phyloP scores from a whole-genome alignment of 805 yeast species.

The Komagataella kurtzmanii region DNA sequence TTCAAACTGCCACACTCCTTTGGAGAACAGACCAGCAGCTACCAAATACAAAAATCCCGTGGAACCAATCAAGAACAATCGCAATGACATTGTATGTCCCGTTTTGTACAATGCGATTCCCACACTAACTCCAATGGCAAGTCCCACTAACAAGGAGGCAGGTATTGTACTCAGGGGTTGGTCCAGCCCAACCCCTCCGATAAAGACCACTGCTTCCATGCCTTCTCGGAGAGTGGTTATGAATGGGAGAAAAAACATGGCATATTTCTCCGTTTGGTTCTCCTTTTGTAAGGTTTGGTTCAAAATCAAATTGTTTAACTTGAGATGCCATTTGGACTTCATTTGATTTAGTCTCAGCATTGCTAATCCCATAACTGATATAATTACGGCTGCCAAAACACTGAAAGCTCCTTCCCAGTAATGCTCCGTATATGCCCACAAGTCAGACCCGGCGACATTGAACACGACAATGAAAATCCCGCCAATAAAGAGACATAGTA shows the following conservation, averaged over 20 bases:
- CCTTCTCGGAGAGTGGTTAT: constrained; percentile 94
- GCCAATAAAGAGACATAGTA: constrained; percentile 25
- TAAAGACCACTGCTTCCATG: constrained; percentile 89
- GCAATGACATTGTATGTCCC: constrained; percentile 29
- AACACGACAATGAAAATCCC: constrained; percentile 23
- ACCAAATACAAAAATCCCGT: constrained; percentile 30
- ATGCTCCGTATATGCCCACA: constrained; percentile 32
- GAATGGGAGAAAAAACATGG: constrained; percentile 83
- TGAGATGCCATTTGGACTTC: constrained; percentile 30
- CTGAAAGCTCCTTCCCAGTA: constrained; percentile 35
- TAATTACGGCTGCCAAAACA: constrained; percentile 27
- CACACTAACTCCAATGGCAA: constrained; percentile 21
- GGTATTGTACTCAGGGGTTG: constrained; percentile 21
- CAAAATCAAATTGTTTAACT: constrained; percentile 14
- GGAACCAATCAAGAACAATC: constrained; percentile 25
- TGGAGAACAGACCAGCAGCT: constrained; percentile 30
- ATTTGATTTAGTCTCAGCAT: constrained; percentile 27
- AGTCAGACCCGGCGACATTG: constrained; percentile 26
- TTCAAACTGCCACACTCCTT: constrained; percentile 34
- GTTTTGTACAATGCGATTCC: constrained; percentile 26
- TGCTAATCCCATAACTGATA: constrained; percentile 31
- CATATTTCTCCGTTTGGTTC: constrained; percentile 33
- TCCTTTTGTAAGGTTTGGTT: not conserved
- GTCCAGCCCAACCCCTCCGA: constrained; percentile 84
- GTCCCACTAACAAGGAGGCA: constrained; percentile 17